phyloP scores from a whole-genome alignment of 257 asterid species.

The Solanum habrochaites region DNA sequence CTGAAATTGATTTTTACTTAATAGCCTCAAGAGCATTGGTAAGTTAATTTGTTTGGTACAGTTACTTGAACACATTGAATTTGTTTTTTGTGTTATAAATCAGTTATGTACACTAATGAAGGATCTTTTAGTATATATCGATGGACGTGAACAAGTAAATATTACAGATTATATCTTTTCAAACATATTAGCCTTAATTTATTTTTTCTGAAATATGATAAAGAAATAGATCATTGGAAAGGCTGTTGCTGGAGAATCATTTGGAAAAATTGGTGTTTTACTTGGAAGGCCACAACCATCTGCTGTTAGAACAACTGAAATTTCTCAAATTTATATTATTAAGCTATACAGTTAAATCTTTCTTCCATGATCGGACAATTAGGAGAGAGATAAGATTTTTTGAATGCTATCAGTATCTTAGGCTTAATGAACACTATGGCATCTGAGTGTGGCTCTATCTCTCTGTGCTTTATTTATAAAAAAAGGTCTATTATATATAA shows the following conservation, averaged over 20 bases:
- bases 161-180: background rate
- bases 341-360: no score
- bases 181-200: background rate
- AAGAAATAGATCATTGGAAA: slow-evolving; percentile 36
- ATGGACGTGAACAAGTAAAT: slow-evolving; percentile 56
- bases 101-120: slow-evolving; percentile 7
- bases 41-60: no score
- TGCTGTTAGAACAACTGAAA: slow-evolving; percentile 44
- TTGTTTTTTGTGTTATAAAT: background rate
- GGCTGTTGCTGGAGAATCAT: slow-evolving; percentile 48
- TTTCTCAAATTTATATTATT: slow-evolving; percentile 27
- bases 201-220: background rate
- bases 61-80: background rate
- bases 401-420: no score
- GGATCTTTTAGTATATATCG: slow-evolving; percentile 32
- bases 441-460: no score
- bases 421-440: no score
- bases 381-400: no score
- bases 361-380: no score
- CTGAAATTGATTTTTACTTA: no score
- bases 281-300: slow-evolving; percentile 54
- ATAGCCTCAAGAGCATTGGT: no score
- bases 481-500: no score
- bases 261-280: slow-evolving; percentile 68
- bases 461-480: no score